Percentiles rank a stretch among this genome's conserved stretches.
These are phyloP conservation scores for Yamadazyma diddensiae DNA, from an alignment of 1,139 yeast species.

Conservation along the genomic window DNA sequence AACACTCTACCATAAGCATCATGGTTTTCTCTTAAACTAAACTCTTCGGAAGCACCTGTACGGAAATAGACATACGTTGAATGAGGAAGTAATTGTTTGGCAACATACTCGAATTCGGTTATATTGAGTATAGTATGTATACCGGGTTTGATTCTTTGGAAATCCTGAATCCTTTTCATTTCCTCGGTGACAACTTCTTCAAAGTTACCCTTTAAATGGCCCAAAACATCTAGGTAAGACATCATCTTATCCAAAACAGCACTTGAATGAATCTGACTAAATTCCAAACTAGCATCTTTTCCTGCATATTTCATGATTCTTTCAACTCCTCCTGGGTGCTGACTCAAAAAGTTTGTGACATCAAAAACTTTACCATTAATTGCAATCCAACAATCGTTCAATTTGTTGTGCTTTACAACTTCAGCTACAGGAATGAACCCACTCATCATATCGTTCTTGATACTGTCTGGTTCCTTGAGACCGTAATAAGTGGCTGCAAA, in stretches of 20 bases:
- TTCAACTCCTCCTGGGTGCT: slow-evolving; percentile 26
- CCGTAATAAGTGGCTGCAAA: slow-evolving; percentile 1
- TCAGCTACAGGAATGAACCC: slow-evolving; percentile 4
- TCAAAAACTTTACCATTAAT: slow-evolving; percentile 27
- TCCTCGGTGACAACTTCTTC: slow-evolving; percentile 8
- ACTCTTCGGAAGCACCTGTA: slow-evolving; percentile 83
- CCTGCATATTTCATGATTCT: slow-evolving; percentile 25
- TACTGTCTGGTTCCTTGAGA: neutral
- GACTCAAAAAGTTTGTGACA: slow-evolving; percentile 20
- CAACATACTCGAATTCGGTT: slow-evolving; percentile 74
- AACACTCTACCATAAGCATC: slow-evolving; percentile 75
- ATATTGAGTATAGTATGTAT: slow-evolving; percentile 52
- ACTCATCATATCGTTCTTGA: slow-evolving; percentile 4
- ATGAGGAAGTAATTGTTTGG: slow-evolving; percentile 62
- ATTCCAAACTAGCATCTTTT: slow-evolving; percentile 19
- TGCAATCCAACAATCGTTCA: slow-evolving; percentile 19
- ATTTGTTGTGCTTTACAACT: slow-evolving; percentile 6
- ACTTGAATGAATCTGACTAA: slow-evolving; percentile 17
- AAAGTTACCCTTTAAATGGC: slow-evolving; percentile 12
- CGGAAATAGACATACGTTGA: slow-evolving; percentile 85
- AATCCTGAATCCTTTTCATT: slow-evolving; percentile 7
- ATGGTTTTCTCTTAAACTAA: slow-evolving; percentile 79
- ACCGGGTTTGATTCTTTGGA: slow-evolving; percentile 38
- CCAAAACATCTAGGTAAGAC: slow-evolving; percentile 8
- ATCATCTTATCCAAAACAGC: slow-evolving; percentile 17